Base-by-base conservation (phyloP, 2,329 filamentous ascomycete species). In the Bipolaris gigantea region DNA sequence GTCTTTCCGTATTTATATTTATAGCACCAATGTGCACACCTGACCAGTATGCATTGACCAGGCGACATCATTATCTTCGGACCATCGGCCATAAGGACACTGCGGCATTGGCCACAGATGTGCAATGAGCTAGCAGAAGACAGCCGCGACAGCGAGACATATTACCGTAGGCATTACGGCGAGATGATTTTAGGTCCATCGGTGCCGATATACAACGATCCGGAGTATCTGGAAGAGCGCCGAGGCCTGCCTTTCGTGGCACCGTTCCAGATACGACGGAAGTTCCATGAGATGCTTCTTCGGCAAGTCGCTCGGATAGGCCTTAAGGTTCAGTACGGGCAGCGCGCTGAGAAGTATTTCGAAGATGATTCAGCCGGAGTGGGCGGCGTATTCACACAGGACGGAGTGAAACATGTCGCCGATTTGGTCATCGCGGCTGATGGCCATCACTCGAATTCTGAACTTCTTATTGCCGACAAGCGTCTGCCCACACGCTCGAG, bases 11-110 rank as follows among this genome's bases (percentile, higher is more conserved):
- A 33, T 33, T 33, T 33, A 15, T 11, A 33, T 11, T 33, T 5
- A 33, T 25, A 7, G 23, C 23, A 25, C 23, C 3, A 25, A 25
- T 7, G 23, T 25, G 23, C 4, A 25, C 1, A 6, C 23, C 23
- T 25, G 23, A 25, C 23, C 23, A 25, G 23, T 25, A 25, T 25
- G 4, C 6, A 25, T 25, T 25, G 30, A 15, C 10, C 15, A 33
- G 30, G 30, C 15, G 80, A 83, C 66, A 82, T 81, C 76, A 81
- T 80, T 69, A 80, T 81, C 62, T 81, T 83, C 76, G 77, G 79
- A 13, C 73, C 81, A 10, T 79, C 76, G 18, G 79, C 80, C 15
- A 80, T 77, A 34, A 73, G 69, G 40, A 80, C 80, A 67, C 79
- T 81, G 62, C 77, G 75, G 59, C 76, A 81, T 56, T 81, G 79